Evolutionary conservation across 2,329 filamentous ascomycete species (phyloP).

Genomic region (Tothia fuscella): DNA sequence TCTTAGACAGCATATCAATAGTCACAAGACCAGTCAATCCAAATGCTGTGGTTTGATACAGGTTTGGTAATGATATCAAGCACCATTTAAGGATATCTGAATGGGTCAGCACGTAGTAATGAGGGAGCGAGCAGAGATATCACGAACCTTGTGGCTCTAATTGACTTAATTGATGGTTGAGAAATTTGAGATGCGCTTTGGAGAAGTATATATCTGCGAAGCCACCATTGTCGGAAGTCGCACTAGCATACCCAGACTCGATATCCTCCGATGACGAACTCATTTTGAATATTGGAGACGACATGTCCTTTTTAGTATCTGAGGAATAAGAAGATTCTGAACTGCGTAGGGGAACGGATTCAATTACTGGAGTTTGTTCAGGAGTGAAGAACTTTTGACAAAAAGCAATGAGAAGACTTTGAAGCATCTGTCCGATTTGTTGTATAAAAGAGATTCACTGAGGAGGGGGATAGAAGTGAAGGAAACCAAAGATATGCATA

Average conservation of each 20-base stretch:
- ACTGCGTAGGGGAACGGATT: too few relatives aligned
- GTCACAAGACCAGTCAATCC: conserved; percentile 40
- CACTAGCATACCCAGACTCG: conserved; percentile 80
- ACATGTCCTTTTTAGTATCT: too few relatives aligned
- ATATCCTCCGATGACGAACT: conserved; percentile 7
- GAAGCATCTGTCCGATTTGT: too few relatives aligned
- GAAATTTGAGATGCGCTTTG: conserved; percentile 73
- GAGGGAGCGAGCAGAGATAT: conserved; percentile 13
- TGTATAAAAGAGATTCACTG: too few relatives aligned
- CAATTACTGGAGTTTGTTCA: too few relatives aligned
- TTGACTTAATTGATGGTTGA: conserved; percentile 80
- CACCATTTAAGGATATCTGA: conserved; percentile 82
- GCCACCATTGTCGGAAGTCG: conserved; percentile 46
- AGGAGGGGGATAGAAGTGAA: background rate
- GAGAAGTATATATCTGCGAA: conserved; percentile 76
- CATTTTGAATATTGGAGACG: conserved; percentile 5
- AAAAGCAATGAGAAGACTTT: background rate
- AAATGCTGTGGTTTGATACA: conserved; percentile 49
- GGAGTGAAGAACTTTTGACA: too few relatives aligned
- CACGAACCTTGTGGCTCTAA: conserved; percentile 62
- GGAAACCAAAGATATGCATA: background rate
- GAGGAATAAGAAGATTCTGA: too few relatives aligned
- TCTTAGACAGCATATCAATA: conserved; percentile 60
- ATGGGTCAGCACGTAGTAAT: conserved; percentile 1
- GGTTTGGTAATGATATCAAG: conserved; percentile 76